Percentiles rank a stretch among this genome's conserved stretches.
Conservation (phyloP, 768 basidiomycete species). For the Albatrellus ellisii region DNA sequence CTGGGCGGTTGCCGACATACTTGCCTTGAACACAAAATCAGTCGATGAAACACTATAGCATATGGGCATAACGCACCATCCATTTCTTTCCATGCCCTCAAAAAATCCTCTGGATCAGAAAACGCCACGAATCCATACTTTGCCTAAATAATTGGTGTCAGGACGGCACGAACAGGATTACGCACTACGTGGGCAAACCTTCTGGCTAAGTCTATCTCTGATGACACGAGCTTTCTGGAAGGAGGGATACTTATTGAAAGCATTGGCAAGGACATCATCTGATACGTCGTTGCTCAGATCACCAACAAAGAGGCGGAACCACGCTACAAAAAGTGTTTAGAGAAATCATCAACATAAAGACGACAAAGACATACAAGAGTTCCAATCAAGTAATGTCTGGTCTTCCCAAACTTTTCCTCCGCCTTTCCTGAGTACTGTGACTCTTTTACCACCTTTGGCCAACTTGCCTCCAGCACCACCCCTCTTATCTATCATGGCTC, state of each 20-base stretch:
- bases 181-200: constrained; percentile 36
- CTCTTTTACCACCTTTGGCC: constrained; percentile 83
- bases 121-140: constrained; percentile 97
- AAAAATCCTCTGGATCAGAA: constrained; percentile 95
- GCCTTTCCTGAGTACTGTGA: constrained; percentile 90
- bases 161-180: constrained; percentile 5
- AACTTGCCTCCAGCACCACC: constrained; percentile 78
- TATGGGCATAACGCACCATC: constrained; percentile 63
- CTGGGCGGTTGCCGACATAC: constrained; percentile 97
- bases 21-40: constrained; percentile 46
- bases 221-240: constrained; percentile 95
- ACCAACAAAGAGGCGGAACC: constrained; percentile 96
- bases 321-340: constrained; percentile 37
- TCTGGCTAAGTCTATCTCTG: constrained; percentile 84
- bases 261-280: constrained; percentile 85
- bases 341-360: background rate
- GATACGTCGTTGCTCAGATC: constrained; percentile 98
- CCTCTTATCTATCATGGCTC: constrained; percentile 81
- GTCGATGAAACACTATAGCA: constrained; percentile 3
- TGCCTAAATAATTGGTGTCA: constrained; percentile 38
- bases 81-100: constrained; percentile 99
- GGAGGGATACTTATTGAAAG: constrained; percentile 86
- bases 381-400: constrained; percentile 94
- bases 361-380: constrained; percentile 57
- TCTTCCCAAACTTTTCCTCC: constrained; percentile 98